phyloP scores from a whole-genome alignment of 1,284 basidiomycete genomes.

The Rhodotorula mucilaginosa region DNA sequence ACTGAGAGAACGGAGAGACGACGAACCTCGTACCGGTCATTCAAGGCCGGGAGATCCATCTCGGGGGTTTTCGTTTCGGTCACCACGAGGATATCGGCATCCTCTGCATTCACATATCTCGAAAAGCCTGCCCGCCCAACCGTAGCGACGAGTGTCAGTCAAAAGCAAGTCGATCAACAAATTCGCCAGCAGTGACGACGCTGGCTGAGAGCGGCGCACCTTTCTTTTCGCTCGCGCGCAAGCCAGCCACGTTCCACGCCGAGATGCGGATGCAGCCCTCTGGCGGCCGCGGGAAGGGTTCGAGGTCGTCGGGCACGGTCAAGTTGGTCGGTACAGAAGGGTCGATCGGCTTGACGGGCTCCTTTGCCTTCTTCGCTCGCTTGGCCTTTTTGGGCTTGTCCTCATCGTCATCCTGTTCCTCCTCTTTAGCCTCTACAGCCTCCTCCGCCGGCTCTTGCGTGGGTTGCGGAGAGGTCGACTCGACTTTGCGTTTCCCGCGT shows the following conservation, averaged over 20 bases:
- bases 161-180: too few relatives aligned
- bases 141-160: rapidly evolving
- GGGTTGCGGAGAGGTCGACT: neutral
- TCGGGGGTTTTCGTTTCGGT: slow-evolving; percentile 71
- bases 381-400: slow-evolving; percentile 18
- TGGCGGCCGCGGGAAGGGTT: slow-evolving; percentile 18
- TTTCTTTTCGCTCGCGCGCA: slow-evolving; percentile 43
- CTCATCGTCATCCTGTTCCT: neutral
- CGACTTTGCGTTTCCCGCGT: slow-evolving; percentile 3
- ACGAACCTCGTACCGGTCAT: slow-evolving; percentile 39
- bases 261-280: slow-evolving; percentile 35
- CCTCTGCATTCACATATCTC: slow-evolving; percentile 73
- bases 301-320: slow-evolving; percentile 40
- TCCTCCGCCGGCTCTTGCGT: neutral
- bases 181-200: neutral
- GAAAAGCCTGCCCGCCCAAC: slow-evolving; percentile 61
- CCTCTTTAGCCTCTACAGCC: neutral
- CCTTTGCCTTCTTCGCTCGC: slow-evolving; percentile 36
- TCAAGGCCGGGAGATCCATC: slow-evolving; percentile 29
- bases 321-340: slow-evolving; percentile 41
- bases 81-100: slow-evolving; percentile 73
- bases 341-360: slow-evolving; percentile 42
- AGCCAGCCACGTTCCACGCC: slow-evolving; percentile 42
- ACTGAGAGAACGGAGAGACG: neutral
- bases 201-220: slow-evolving; percentile 12